Evolutionary conservation across 768 basidiomycete species (phyloP).

Genomic region (Leccinum obscurum): DNA sequence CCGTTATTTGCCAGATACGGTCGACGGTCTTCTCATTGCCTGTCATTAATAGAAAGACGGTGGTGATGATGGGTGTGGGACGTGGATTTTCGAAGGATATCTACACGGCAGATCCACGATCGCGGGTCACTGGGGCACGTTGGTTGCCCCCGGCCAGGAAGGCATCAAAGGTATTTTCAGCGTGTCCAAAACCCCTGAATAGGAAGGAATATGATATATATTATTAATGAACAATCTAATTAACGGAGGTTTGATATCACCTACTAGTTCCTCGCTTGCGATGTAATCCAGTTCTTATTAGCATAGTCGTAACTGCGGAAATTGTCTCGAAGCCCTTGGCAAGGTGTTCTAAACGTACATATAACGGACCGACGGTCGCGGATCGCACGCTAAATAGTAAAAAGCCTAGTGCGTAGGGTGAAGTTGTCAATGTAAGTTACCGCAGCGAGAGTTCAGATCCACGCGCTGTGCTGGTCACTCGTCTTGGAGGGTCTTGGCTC

Average conservation of each 20-base stretch:
- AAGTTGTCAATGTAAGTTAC: not conserved
- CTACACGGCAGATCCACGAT: constrained; percentile 48
- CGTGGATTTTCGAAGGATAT: constrained; percentile 60
- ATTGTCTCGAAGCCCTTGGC: constrained; percentile 19
- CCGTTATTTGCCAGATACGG: constrained; percentile 2
- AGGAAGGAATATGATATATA: constrained; percentile 28
- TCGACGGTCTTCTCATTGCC: not conserved
- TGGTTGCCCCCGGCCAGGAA: constrained; percentile 31
- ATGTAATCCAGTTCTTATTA: constrained; percentile 6
- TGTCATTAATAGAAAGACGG: constrained; percentile 39
- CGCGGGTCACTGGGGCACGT: constrained; percentile 55
- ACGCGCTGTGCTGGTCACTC: not conserved
- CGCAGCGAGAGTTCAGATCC: not conserved
- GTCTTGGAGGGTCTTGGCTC: not conserved
- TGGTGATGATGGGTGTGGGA: constrained; percentile 42
- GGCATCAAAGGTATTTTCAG: constrained; percentile 58
- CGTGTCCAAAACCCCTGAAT: constrained; percentile 43
- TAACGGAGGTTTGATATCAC: constrained; percentile 25
- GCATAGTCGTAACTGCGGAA: constrained; percentile 25
- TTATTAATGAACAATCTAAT: constrained; percentile 29
- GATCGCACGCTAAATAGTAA: constrained; percentile 20
- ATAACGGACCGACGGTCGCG: not conserved
- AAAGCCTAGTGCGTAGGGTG: not conserved
- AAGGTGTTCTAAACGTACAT: constrained; percentile 14
- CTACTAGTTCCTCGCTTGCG: not conserved